A percentile compares a stretch with the other conserved stretches of the same genome.
Evolutionary conservation across 2,329 filamentous ascomycete genomes (phyloP).

Genomic region (Capronia americana): DNA sequence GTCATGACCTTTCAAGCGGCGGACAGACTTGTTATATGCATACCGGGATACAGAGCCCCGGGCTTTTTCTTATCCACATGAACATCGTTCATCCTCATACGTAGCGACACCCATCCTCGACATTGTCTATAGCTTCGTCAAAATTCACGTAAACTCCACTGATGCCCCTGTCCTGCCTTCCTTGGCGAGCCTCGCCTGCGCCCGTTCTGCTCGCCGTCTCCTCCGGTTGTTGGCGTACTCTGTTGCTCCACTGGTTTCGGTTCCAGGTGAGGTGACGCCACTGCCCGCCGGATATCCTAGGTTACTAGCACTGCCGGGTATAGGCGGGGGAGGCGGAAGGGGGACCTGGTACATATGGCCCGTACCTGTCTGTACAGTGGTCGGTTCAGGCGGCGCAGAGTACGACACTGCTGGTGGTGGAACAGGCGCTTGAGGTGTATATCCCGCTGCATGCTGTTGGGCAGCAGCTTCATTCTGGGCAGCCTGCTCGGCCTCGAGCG

Average conservation of each 20-base stretch:
- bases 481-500: conserved; percentile 55
- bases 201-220: conserved; percentile 60
- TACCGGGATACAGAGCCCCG: too few species aligned
- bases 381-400: conserved; percentile 36
- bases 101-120: background rate
- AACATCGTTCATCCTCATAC: background rate
- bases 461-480: conserved; percentile 50
- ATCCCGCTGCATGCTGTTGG: conserved; percentile 30
- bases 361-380: conserved; percentile 28
- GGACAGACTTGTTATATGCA: background rate
- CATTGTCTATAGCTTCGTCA: background rate
- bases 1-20: background rate
- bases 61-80: background rate
- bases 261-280: conserved; percentile 53
- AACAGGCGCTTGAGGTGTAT: conserved; percentile 33
- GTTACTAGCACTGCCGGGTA: conserved; percentile 50
- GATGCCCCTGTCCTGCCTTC: conserved; percentile 44
- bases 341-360: conserved; percentile 32
- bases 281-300: conserved; percentile 47
- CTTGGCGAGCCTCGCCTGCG: conserved; percentile 54
- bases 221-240: conserved; percentile 62
- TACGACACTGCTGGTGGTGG: conserved; percentile 27
- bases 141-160: conserved; percentile 37
- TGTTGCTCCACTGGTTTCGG: conserved; percentile 52
- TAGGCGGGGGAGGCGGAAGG: conserved; percentile 47